Base-by-base conservation (phyloP, 129 eudicot genomes). In the Heracleum sosnowskyi region DNA sequence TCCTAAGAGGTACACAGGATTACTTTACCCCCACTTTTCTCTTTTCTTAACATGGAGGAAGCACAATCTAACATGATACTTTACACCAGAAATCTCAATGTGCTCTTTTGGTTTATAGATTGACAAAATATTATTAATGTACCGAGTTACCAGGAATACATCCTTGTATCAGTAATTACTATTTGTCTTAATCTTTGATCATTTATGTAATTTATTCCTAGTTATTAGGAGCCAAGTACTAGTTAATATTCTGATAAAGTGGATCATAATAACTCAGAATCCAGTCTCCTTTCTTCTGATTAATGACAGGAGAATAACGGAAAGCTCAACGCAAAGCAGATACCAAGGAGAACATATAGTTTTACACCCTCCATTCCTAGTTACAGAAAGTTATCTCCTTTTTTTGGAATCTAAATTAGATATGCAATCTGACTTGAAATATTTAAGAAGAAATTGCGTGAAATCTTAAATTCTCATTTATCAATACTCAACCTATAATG, bases 1-100 rank as follows among this genome's bases (percentile, higher is more conserved):
- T 66, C 72, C 72, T 13, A 28, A 66, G 39, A 62, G 72, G 2
- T n/a, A 24, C 9, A 1, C 68, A 60, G 57, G 57, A 24, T 66
- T 66, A 31, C 39, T 66, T 33, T 31, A 31, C 39, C 71, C 39
- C 36, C 39, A 31, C 71, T 31, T 29, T 64, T 64, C 39, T 31
- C 39, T 66, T 60, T 64, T 66, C 72, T 31, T 66, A 33, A 66
- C 36, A 66, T 28, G 72, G 72, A 66, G 72, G 72, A 31, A 66
- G 39, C 72, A 66, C 40, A 29, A 66, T 31, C 20, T 31, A 66
- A 66, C 24, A 66, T 39, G 37, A 7, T 13, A 66, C 72, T 66
- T 31, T 31, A 31, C 72, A 66, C 72, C 10, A 66, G 39, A 66
- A 31, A 66, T 66, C 11, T 66, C 11, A 13, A 28, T 66, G 11